phyloP scores from a whole-genome alignment of 352 stramenopile genomes.

The Saprolegnia diclina region DNA sequence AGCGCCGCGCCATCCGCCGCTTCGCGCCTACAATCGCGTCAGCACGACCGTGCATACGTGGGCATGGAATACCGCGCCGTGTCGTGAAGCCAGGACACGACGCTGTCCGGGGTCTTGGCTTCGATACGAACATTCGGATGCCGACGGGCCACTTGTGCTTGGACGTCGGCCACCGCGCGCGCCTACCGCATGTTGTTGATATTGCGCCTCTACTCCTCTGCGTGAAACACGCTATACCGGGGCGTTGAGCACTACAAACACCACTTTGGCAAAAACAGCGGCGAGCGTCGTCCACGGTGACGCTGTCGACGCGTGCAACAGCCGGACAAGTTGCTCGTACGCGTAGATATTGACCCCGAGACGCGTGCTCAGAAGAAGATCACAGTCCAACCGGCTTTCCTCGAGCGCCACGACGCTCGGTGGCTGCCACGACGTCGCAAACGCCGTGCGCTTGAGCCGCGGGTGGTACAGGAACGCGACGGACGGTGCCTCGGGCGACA shows the following conservation, averaged over 20 bases:
- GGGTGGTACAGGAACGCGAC: slow-evolving; percentile 1
- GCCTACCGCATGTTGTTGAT: too few relatives aligned
- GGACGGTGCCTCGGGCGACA: neutral
- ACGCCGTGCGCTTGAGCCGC: neutral
- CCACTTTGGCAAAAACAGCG: neutral
- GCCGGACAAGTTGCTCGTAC: neutral
- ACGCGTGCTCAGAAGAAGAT: neutral
- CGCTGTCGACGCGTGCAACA: neutral
- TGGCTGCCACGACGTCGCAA: neutral
- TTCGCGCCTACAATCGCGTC: slow-evolving; percentile 16
- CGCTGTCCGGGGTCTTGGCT: neutral
- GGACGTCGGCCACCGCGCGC: neutral
- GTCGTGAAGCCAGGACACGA: neutral
- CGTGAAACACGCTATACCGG: too few relatives aligned
- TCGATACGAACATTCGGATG: neutral
- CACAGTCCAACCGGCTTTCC: neutral
- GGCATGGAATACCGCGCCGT: neutral
- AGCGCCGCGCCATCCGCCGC: slow-evolving; percentile 6
- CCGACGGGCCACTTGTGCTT: neutral
- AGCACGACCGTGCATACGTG: too few relatives aligned
- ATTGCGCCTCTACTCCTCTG: too few relatives aligned
- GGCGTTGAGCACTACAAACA: neutral
- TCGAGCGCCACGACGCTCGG: neutral
- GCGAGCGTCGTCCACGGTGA: neutral
- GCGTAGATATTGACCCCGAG: neutral